Percentiles rank a stretch among this genome's conserved stretches.
These are phyloP conservation scores for Cryptomeria japonica DNA, from an alignment of 75 land plant species.

Conservation along the genomic window DNA sequence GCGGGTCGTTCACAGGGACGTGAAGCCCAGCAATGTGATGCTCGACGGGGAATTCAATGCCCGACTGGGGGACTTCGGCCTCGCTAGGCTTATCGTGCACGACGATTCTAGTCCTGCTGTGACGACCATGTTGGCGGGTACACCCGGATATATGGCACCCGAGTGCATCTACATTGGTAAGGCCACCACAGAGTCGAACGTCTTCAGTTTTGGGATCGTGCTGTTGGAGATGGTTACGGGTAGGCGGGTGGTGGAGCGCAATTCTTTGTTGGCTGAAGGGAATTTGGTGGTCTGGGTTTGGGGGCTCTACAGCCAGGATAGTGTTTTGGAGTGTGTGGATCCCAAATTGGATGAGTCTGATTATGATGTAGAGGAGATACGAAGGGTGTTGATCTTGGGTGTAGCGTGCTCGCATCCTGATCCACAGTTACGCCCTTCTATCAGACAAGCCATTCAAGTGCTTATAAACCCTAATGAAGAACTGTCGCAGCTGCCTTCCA, in stretches of 20 bases:
- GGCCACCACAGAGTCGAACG: constrained; percentile 45
- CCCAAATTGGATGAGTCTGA: constrained; percentile 23
- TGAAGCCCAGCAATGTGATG: constrained; percentile 62
- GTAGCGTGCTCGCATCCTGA: constrained; percentile 65
- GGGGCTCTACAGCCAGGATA: constrained; percentile 26
- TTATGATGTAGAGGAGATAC: constrained; percentile 33
- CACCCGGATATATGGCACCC: constrained; percentile 34
- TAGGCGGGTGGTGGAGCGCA: constrained; percentile 39
- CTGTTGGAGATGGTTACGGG: constrained; percentile 57
- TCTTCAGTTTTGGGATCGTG: constrained; percentile 62
- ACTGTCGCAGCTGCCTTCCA: background rate
- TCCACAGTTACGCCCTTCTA: constrained; percentile 41
- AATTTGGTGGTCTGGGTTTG: constrained; percentile 68
- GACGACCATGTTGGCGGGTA: constrained; percentile 26
- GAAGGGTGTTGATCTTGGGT: constrained; percentile 46
- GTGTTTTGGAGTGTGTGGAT: constrained; percentile 44
- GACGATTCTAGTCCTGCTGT: constrained; percentile 18
- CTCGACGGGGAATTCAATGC: constrained; percentile 52
- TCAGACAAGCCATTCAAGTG: constrained; percentile 49
- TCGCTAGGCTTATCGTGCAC: constrained; percentile 26
- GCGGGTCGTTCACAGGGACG: constrained; percentile 51
- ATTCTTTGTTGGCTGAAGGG: constrained; percentile 23
- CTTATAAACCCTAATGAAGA: constrained; percentile 3
- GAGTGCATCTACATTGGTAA: constrained; percentile 33
- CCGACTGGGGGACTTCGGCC: constrained; percentile 54